phyloP scores from a whole-genome alignment of 2,329 filamentous ascomycete species.

The Chaetomium olivaceum region DNA sequence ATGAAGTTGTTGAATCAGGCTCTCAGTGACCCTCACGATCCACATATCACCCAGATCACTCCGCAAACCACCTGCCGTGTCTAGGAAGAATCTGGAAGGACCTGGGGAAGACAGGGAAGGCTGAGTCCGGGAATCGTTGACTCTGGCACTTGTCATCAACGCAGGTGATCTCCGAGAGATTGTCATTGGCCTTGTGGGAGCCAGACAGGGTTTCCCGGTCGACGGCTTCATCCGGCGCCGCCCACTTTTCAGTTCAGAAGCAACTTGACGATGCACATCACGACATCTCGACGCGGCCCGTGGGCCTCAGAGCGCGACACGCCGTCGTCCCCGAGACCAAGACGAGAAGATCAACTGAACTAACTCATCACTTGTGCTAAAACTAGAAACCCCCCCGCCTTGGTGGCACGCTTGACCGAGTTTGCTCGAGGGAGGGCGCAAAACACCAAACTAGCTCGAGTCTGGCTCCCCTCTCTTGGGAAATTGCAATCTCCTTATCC shows the following conservation, averaged over 20 bases:
- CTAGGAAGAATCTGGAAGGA: background rate
- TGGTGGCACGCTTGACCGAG: background rate
- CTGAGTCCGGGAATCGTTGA: background rate
- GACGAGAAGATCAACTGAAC: background rate
- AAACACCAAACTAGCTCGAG: background rate
- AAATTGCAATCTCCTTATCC: background rate
- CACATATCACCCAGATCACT: background rate
- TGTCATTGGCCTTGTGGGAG: conserved; percentile 2
- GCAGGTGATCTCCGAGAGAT: conserved; percentile 10
- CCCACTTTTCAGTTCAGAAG: background rate
- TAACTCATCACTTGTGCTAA: background rate
- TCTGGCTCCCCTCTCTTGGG: background rate
- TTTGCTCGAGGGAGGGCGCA: background rate
- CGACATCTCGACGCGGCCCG: background rate
- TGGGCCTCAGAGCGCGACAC: background rate
- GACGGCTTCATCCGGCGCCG: background rate
- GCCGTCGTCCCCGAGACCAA: background rate
- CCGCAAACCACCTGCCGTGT: background rate
- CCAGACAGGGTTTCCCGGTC: background rate
- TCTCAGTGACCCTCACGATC: background rate
- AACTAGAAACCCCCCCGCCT: background rate
- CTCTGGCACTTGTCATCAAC: background rate
- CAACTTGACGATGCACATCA: background rate
- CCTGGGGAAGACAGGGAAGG: background rate
- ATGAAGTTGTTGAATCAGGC: background rate